A percentile compares a stretch with the other conserved stretches of the same genome.
These are phyloP conservation scores for Coemansia sp. DNA, from an alignment of 192 early-diverging fungal genomes.

Conservation along the genomic window DNA sequence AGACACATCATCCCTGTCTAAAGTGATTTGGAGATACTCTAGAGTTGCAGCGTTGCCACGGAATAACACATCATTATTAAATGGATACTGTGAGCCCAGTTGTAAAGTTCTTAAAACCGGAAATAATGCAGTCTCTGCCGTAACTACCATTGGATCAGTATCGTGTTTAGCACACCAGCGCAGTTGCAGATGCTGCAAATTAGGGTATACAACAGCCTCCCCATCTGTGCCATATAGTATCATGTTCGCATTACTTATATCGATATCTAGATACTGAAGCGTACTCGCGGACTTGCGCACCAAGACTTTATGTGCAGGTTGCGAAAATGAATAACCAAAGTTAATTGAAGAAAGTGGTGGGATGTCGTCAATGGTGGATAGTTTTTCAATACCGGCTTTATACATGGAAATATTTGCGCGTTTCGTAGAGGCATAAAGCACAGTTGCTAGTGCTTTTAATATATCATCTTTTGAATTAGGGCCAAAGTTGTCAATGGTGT, in stretches of 20 bases:
- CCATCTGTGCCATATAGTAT: not conserved
- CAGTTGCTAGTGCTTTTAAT: no score
- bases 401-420: no score
- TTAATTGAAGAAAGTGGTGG: not conserved
- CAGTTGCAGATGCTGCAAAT: not conserved
- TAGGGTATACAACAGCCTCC: not conserved
- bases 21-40: not conserved
- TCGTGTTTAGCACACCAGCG: no score
- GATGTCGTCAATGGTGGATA: not conserved
- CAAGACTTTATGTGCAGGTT: not conserved
- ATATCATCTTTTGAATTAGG: no score
- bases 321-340: not conserved
- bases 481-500: not conserved
- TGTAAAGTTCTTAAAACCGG: not conserved
- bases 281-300: not conserved
- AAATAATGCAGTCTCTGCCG: not conserved
- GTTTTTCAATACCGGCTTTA: not conserved
- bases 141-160: not conserved
- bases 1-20: not conserved
- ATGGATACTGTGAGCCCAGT: not conserved
- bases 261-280: not conserved
- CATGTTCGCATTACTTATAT: not conserved
- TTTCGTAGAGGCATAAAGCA: no score
- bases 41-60: conserved; percentile 8
- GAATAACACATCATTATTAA: conserved; percentile 8